phyloP scores from a whole-genome alignment of 257 asterid genomes.

The Solanum ossicruentum region DNA sequence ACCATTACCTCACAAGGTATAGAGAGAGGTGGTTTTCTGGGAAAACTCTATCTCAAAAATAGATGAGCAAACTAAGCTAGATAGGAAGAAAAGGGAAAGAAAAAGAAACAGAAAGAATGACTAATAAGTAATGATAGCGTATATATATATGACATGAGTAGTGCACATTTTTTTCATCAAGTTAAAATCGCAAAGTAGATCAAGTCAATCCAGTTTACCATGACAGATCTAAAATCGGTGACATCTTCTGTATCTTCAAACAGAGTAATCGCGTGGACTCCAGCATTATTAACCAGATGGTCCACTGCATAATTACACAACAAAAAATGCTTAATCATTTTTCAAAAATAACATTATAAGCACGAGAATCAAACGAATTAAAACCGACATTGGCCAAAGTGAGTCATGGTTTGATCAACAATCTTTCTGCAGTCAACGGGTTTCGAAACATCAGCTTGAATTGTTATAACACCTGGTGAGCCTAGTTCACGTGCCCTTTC shows the following conservation, averaged over 20 bases:
- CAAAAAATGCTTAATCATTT: not conserved
- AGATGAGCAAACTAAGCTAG: too few relatives aligned
- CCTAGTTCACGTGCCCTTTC: conserved; percentile 42
- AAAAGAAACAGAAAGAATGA: too few relatives aligned
- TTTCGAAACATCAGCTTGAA: conserved; percentile 40
- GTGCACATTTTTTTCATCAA: not conserved
- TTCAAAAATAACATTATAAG: not conserved
- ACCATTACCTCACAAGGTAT: too few relatives aligned
- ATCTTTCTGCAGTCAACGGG: conserved; percentile 41
- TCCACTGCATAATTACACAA: conserved; percentile 29
- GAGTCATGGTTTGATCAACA: conserved; percentile 42
- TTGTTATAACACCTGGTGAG: conserved; percentile 45
- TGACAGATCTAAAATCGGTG: conserved; percentile 29
- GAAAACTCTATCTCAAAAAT: too few relatives aligned
- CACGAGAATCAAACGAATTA: not conserved
- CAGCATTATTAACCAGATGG: conserved; percentile 67
- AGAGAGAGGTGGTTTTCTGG: too few relatives aligned
- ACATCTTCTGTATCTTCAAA: conserved; percentile 49
- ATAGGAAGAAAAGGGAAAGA: too few relatives aligned
- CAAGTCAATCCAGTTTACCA: conserved; percentile 20
- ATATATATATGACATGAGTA: too few relatives aligned
- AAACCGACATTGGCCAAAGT: conserved; percentile 44
- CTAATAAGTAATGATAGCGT: too few relatives aligned
- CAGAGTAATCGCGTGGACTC: conserved; percentile 34
- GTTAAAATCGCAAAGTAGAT: not conserved